Base-by-base conservation (phyloP, 2,329 filamentous ascomycete species). In the Delphinella strobiligena region DNA sequence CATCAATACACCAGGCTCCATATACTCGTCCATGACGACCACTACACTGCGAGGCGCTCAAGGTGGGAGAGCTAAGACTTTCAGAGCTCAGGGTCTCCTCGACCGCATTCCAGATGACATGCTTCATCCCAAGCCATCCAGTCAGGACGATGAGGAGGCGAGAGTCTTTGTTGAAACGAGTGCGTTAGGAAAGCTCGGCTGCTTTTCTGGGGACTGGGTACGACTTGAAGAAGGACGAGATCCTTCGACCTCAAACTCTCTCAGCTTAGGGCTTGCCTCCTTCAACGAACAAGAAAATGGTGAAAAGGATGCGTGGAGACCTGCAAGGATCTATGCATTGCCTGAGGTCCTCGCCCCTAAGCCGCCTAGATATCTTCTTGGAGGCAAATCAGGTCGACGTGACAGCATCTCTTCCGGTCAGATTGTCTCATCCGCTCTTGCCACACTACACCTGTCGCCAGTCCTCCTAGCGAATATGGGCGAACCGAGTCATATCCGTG, bases 181-280 rank as follows among this genome's bases (percentile, higher is more conserved):
- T 42, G 84, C 85, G 1, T 63, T 98, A 15, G 81, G 85, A 11
- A 87, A 88, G 50, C 81, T 98, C 39, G 88, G 89, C 12, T 96
- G 89, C 59, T 98, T 98, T 56, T 96, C 89, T 1, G 91, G 91
- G 19, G 91, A 98, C 55, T 98, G 91, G 91, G 86, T 94, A 9
- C 79, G 82, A 16, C 69, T 95, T 9, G 86, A 94, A 61, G 71
- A 76, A 4, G 74, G 83, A 0, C 73, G 82, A 48, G 84, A 87
- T 54, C 82, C 80, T 74, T 16, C 64, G 68, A 12, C 15, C 4
- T 9, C 29, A 17, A 41, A 41, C 9, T 12, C 81, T 76, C 56
- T 82, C 70, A 75, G 75, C 48, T 82, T 73, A 37, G 79, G 79
- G 2, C 66, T 86, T 3, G 77, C 76, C 16, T 78, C 75, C 45